These are phyloP conservation scores for Penicillium hordei DNA, from an alignment of 2,329 filamentous ascomycete genomes.

Conservation along the genomic window DNA sequence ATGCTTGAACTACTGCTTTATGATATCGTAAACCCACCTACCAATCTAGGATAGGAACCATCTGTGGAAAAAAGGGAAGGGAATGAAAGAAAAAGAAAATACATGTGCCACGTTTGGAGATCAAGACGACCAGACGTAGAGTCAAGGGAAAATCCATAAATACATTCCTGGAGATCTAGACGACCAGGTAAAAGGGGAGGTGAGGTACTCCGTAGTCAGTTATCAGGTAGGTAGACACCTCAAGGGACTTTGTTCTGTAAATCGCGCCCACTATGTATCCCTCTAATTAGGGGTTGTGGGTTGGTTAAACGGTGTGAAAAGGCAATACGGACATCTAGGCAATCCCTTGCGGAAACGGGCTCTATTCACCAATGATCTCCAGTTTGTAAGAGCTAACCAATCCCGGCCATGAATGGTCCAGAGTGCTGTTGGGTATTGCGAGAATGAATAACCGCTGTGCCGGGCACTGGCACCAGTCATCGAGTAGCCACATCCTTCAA, in stretches of 20 bases:
- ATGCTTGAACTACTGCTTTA: background rate
- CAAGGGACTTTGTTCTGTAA: background rate
- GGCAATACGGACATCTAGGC: background rate
- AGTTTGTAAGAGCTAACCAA: background rate
- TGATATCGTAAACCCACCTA: background rate
- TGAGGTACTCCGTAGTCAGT: background rate
- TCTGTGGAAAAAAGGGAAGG: background rate
- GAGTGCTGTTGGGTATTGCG: background rate
- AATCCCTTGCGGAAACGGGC: background rate
- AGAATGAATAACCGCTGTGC: too few species aligned
- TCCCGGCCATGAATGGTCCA: background rate
- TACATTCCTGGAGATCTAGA: background rate
- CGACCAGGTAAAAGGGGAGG: background rate
- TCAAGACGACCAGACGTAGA: background rate
- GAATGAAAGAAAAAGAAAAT: background rate
- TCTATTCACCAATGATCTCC: background rate
- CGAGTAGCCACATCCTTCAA: background rate
- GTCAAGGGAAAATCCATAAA: background rate
- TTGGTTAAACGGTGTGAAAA: accelerated
- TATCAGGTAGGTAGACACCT: background rate
- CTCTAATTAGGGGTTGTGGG: background rate
- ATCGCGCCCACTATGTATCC: background rate
- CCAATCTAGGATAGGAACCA: background rate
- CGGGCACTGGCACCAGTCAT: background rate
- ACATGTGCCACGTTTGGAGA: background rate